Percentiles rank a stretch among this genome's conserved stretches.
phyloP scores from a whole-genome alignment of 305 asterid genomes.

The Caryopteris hybrid region DNA sequence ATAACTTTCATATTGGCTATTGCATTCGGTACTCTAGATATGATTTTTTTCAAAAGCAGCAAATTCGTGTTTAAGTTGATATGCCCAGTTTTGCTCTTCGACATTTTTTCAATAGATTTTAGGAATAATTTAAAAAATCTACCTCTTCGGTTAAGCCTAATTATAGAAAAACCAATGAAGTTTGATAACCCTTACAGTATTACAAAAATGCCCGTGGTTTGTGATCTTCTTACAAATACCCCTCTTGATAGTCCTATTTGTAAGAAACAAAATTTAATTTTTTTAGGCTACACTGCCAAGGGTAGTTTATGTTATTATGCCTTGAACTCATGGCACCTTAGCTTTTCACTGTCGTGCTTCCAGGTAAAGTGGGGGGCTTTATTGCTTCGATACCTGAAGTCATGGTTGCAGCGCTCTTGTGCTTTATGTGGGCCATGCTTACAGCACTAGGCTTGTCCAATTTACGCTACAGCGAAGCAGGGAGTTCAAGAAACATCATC shows the following conservation, averaged over 20 bases:
- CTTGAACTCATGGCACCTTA: background rate
- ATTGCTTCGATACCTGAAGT: conserved; percentile 98
- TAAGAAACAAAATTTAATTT: too few relatives aligned
- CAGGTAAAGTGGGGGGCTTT: conserved; percentile 98
- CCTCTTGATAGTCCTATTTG: too few relatives aligned
- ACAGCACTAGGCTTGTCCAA: conserved; percentile 95
- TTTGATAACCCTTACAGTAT: too few relatives aligned
- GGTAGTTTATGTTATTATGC: background rate
- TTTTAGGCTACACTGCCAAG: too few relatives aligned
- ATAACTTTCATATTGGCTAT: conserved; percentile 6
- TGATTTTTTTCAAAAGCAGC: too few relatives aligned
- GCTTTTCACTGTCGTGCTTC: background rate
- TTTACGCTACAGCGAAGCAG: conserved; percentile 92
- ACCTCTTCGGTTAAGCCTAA: background rate
- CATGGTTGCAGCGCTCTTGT: conserved; percentile 92
- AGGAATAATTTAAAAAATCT: background rate
- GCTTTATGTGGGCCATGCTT: conserved; percentile 99
- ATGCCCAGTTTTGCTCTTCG: too few relatives aligned
- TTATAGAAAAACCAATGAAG: too few relatives aligned
- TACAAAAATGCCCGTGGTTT: background rate
- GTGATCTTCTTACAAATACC: background rate
- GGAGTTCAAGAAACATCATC: conserved; percentile 96
- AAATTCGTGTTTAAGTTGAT: too few relatives aligned
- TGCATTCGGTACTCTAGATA: too few relatives aligned
- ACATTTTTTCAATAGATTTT: background rate